Base-by-base conservation (phyloP, 2,329 filamentous ascomycete species). In the Aspergillus sp. region DNA sequence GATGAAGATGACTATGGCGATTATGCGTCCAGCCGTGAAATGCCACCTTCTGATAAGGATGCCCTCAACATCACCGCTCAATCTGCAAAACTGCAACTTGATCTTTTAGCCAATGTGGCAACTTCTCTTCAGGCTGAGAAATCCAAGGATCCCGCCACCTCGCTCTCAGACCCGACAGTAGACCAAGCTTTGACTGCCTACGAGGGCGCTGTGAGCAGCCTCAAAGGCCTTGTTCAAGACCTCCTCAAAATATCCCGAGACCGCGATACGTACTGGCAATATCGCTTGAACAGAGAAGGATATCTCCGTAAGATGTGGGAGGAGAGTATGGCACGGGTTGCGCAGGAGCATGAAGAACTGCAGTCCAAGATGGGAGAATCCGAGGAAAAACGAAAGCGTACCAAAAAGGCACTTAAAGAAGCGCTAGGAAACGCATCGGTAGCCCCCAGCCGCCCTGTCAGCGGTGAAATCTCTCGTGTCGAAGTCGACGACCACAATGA, bases 271-370 rank as follows among this genome's bases (percentile, higher is more conserved):
- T 95, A 95, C 64, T 98, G 93, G 93, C 91, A 97, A 65, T 94
- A 95, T 62, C 84, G 90, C 10, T 75, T 98, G 33, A 90, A 95
- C 54, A 85, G 90, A 42, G 93, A 98, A 69, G 84, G 85, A 35
- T 88, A 95, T 62, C 85, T 97, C 70, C 83, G 93, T 32, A 85
- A 88, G 47, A 88, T 98, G 82, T 98, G 93, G 93, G 93, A 98
- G 68, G 93, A 98, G 59, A 97, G 90, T 68, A 96, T 98, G 93
- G 90, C 93, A 7, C 84, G 90, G 57, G 86, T 98, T n/a, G 93
- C 90, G 12, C 83, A 82, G 44, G 93, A 98, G 64, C 93, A 98
- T 57, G 93, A 97, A 67, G 81, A 90, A 40, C 77, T 98, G 1
- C 89, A 97, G 62, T 88, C 82, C 31, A 85, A 84, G 45, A 87